Evolutionary conservation across 176 grass and related monocot species (phyloP).

Genomic region (Puya raimondii): DNA sequence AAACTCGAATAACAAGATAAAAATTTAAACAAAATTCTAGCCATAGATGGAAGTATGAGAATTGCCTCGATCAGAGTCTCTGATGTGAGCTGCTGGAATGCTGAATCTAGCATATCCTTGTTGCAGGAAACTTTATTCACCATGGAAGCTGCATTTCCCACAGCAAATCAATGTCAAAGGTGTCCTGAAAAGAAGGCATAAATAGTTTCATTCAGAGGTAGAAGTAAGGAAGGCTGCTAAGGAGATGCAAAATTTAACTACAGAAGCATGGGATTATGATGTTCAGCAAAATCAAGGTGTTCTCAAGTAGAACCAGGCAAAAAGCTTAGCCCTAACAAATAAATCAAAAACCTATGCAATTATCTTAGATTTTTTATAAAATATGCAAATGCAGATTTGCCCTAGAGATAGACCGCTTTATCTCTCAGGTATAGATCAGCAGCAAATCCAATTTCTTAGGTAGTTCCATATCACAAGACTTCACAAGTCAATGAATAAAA

Average conservation of each 20-base stretch:
- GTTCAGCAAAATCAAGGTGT: background rate
- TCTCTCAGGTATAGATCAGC: no score
- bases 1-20: background rate
- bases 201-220: slow-evolving; percentile 36
- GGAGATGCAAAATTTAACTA: slow-evolving; percentile 3
- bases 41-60: background rate
- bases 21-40: background rate
- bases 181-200: slow-evolving; percentile 63
- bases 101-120: slow-evolving; percentile 26
- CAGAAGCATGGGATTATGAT: background rate
- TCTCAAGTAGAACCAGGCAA: background rate
- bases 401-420: no score
- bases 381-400: no score
- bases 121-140: slow-evolving; percentile 87
- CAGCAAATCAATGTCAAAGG: slow-evolving; percentile 87
- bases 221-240: background rate
- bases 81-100: slow-evolving; percentile 53
- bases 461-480: no score
- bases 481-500: no score
- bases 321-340: background rate
- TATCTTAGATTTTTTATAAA: no score
- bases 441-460: no score
- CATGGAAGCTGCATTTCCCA: slow-evolving; percentile 99
- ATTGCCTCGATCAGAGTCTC: slow-evolving; percentile 86
- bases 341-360: background rate